These are phyloP conservation scores for Singerocomus inundabilis DNA, from an alignment of 1,284 basidiomycete genomes.

Conservation along the genomic window DNA sequence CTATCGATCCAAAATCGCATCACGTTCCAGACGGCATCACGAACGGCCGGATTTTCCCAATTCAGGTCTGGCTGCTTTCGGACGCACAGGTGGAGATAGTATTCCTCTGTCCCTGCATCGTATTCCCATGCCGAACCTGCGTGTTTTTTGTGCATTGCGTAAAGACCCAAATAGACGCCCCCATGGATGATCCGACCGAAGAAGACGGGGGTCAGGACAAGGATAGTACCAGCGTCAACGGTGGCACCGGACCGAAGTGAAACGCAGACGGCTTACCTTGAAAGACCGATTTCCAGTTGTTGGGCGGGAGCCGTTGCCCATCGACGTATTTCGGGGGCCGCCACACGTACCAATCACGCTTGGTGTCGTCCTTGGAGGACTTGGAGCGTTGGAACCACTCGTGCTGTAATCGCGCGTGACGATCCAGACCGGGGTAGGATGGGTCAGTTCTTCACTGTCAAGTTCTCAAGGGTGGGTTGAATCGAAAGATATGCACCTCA, in stretches of 20 bases:
- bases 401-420: slow-evolving; percentile 42
- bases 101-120: slow-evolving; percentile 67
- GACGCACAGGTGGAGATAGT: slow-evolving; percentile 73
- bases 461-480: background rate
- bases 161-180: background rate
- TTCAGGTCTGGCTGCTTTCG: slow-evolving; percentile 77
- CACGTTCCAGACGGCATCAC: slow-evolving; percentile 60
- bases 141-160: slow-evolving; percentile 8
- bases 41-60: slow-evolving; percentile 69
- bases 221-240: background rate
- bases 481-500: slow-evolving; percentile 41
- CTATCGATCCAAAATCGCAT: slow-evolving; percentile 76
- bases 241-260: background rate
- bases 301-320: slow-evolving; percentile 59
- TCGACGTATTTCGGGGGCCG: slow-evolving; percentile 55
- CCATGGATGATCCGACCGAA: slow-evolving; percentile 4
- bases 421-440: background rate
- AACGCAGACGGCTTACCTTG: slow-evolving; percentile 45
- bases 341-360: slow-evolving; percentile 79
- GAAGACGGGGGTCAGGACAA: background rate
- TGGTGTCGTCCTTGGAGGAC: slow-evolving; percentile 54
- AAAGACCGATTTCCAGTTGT: slow-evolving; percentile 73
- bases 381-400: slow-evolving; percentile 73
- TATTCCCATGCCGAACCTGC: slow-evolving; percentile 73
- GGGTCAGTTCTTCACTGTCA: background rate